phyloP scores from a whole-genome alignment of 306 rosid genomes.

The Comarum palustre region DNA sequence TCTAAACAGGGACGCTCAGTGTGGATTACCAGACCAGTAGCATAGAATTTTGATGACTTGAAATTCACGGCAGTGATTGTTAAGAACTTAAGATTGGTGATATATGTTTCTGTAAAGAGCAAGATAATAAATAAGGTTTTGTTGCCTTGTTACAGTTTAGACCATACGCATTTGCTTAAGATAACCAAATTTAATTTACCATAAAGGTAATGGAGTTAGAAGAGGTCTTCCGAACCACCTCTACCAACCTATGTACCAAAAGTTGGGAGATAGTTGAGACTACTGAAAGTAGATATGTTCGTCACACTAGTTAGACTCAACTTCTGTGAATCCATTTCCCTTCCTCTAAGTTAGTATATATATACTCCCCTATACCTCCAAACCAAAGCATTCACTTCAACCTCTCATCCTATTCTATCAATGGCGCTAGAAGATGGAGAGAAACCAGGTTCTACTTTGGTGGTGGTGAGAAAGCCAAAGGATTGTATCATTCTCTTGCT shows the following conservation, averaged over 20 bases:
- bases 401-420: background rate
- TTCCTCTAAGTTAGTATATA: slow-evolving; percentile 22
- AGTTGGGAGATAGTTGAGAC: slow-evolving; percentile 46
- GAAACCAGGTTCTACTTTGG: slow-evolving; percentile 25
- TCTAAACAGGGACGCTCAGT: background rate
- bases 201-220: background rate
- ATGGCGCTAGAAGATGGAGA: slow-evolving; percentile 51
- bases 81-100: background rate
- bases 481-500: slow-evolving; percentile 48
- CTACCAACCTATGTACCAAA: slow-evolving; percentile 31
- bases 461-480: slow-evolving; percentile 17
- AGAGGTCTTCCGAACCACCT: slow-evolving; percentile 42
- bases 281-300: slow-evolving; percentile 32
- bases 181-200: slow-evolving; percentile 12
- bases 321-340: slow-evolving; percentile 20
- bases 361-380: slow-evolving; percentile 18
- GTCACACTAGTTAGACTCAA: slow-evolving; percentile 36
- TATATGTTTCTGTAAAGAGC: background rate
- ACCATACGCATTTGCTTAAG: background rate
- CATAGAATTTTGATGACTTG: background rate
- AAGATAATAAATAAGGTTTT: background rate
- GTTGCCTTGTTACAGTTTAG: background rate
- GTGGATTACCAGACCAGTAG: background rate
- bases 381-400: slow-evolving; percentile 9
- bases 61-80: background rate